Conservation (phyloP, 2,329 filamentous ascomycete genomes). For the Cladobotryum mycophilum region DNA sequence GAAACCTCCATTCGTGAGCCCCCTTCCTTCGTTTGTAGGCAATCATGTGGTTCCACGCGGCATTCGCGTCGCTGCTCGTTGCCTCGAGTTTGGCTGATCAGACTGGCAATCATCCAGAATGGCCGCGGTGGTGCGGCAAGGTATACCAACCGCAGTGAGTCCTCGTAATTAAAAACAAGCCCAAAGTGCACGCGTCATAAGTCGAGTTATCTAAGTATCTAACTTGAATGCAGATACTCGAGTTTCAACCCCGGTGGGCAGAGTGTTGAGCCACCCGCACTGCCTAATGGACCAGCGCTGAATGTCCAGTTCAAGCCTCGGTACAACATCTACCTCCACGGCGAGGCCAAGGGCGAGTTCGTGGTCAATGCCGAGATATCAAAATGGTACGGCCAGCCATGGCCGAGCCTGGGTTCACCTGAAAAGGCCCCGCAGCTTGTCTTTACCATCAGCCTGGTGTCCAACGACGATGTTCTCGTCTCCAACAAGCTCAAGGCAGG, state of each 20-base stretch:
- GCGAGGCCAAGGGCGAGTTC: slow-evolving; percentile 35
- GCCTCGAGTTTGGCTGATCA: not conserved
- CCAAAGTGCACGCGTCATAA: no score
- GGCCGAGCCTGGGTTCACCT: slow-evolving; percentile 22
- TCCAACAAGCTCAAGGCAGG: slow-evolving; percentile 28
- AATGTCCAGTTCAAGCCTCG: slow-evolving; percentile 40
- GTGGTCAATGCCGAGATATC: slow-evolving; percentile 39
- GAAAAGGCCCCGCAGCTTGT: slow-evolving; percentile 20
- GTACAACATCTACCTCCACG: slow-evolving; percentile 40
- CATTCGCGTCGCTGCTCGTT: no score
- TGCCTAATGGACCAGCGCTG: slow-evolving; percentile 28
- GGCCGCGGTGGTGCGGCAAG: slow-evolving; percentile 43
- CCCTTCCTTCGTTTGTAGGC: no score
- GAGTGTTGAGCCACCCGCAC: slow-evolving; percentile 28
- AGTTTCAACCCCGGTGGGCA: slow-evolving; percentile 41
- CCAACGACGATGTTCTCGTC: slow-evolving; percentile 26
- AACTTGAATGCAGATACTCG: slow-evolving; percentile 25
- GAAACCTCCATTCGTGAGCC: no score
- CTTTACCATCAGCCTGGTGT: slow-evolving; percentile 32
- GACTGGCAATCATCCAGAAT: slow-evolving; percentile 36
- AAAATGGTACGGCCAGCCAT: slow-evolving; percentile 32
- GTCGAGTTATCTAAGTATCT: no score
- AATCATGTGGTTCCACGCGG: no score
- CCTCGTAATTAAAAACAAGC: no score
- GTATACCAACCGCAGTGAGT: slow-evolving; percentile 36